These are phyloP conservation scores for Circinella umbellata DNA, from an alignment of 371 early-diverging fungal genomes.

Conservation along the genomic window DNA sequence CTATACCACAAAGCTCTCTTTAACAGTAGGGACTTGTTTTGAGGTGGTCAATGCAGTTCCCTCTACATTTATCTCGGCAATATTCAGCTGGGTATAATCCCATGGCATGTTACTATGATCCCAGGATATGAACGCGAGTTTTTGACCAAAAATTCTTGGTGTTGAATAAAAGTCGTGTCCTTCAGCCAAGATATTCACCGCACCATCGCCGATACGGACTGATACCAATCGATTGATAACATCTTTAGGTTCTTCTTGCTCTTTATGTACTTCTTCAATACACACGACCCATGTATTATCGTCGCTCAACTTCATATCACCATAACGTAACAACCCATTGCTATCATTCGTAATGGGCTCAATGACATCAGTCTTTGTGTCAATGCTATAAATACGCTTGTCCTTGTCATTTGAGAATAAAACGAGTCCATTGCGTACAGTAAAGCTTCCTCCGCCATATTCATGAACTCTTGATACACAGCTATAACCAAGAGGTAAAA, in stretches of 20 bases:
- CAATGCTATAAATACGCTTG: slow-evolving; percentile 58
- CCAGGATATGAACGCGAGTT: slow-evolving; percentile 73
- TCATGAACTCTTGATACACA: slow-evolving; percentile 72
- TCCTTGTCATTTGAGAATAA: slow-evolving; percentile 70
- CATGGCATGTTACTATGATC: slow-evolving; percentile 81
- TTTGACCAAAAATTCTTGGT: slow-evolving; percentile 52
- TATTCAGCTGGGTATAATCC: slow-evolving; percentile 70
- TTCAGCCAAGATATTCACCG: slow-evolving; percentile 53
- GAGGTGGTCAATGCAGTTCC: not conserved
- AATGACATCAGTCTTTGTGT: slow-evolving; percentile 29
- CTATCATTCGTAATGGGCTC: slow-evolving; percentile 51
- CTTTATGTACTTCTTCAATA: slow-evolving; percentile 71
- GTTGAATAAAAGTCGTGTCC: slow-evolving; percentile 71
- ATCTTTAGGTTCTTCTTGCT: slow-evolving; percentile 56
- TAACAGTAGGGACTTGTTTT: slow-evolving; percentile 25
- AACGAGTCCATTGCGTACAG: slow-evolving; percentile 57
- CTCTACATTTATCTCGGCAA: slow-evolving; percentile 27
- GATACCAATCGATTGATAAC: slow-evolving; percentile 65
- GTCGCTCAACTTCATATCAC: slow-evolving; percentile 63
- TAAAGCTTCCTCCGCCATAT: slow-evolving; percentile 75
- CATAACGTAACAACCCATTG: slow-evolving; percentile 59
- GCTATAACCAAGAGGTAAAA: slow-evolving; percentile 39
- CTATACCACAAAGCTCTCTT: slow-evolving; percentile 58
- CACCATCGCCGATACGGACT: slow-evolving; percentile 44
- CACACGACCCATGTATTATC: slow-evolving; percentile 57